Conservation (phyloP, 495 filamentous ascomycete species). For the Coniosporium apollinis region DNA sequence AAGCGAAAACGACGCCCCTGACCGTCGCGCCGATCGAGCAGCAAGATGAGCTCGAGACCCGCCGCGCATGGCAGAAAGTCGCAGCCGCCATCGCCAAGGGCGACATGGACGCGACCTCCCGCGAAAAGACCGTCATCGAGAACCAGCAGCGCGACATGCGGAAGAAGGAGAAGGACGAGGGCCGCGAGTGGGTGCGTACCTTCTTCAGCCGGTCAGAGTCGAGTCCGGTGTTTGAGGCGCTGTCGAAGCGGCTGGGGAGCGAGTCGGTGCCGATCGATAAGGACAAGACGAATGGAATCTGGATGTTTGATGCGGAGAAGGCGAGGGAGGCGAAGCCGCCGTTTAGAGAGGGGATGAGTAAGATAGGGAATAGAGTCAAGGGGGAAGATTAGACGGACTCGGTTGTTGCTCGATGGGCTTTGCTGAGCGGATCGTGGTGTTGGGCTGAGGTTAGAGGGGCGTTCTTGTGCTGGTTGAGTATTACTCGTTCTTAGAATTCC, state of each 20-base stretch:
- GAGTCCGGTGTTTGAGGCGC: constrained; percentile 37
- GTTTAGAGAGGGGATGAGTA: too few species aligned
- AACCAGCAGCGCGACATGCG: constrained; percentile 75
- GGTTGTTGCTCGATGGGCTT: too few species aligned
- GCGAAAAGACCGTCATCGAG: constrained; percentile 80
- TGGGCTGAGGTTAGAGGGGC: too few species aligned
- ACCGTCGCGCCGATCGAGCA: constrained; percentile 55
- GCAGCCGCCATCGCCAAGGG: constrained; percentile 59
- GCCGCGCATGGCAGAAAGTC: constrained; percentile 78
- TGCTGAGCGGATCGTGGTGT: too few species aligned
- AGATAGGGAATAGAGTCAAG: too few species aligned
- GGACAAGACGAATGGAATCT: constrained; percentile 76
- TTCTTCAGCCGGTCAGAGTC: constrained; percentile 54
- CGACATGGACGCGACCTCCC: constrained; percentile 65
- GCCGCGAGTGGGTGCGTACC: constrained; percentile 63
- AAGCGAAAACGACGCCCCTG: constrained; percentile 46
- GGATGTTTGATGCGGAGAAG: constrained; percentile 62
- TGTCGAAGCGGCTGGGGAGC: constrained; percentile 40
- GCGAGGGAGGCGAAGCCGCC: constrained; percentile 30
- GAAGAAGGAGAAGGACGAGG: constrained; percentile 60
- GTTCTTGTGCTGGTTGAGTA: too few species aligned
- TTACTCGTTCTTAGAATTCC: too few species aligned
- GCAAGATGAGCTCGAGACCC: constrained; percentile 76
- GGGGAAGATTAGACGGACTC: too few species aligned
- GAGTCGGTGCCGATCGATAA: constrained; percentile 38